phyloP scores from a whole-genome alignment of 2,329 filamentous ascomycete species.

The Trichoderma citrinoviride region DNA sequence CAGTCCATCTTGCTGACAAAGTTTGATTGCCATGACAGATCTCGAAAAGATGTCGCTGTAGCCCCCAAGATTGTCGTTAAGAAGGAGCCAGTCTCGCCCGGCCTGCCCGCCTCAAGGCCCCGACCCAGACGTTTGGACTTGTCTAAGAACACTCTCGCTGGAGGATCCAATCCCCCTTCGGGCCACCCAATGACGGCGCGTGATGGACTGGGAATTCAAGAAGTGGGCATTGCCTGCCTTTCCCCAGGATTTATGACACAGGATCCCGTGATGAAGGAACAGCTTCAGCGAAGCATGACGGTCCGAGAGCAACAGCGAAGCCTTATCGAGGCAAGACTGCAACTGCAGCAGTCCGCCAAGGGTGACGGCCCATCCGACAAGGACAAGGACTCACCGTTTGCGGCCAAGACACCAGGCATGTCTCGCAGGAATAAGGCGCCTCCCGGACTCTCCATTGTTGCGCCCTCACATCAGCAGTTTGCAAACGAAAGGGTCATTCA shows the following conservation, averaged over 20 bases:
- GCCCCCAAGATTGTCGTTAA: slow-evolving; percentile 87
- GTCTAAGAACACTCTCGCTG: slow-evolving; percentile 57
- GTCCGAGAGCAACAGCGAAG: slow-evolving; percentile 91
- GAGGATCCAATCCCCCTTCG: slow-evolving; percentile 53
- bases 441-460: slow-evolving; percentile 89
- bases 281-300: slow-evolving; percentile 88
- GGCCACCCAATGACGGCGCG: slow-evolving; percentile 76
- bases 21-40: slow-evolving; percentile 26
- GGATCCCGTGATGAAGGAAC: slow-evolving; percentile 93
- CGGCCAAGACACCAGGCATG: slow-evolving; percentile 70
- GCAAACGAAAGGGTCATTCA: slow-evolving; percentile 94
- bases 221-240: slow-evolving; percentile 89
- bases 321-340: slow-evolving; percentile 87
- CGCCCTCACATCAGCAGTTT: slow-evolving; percentile 87
- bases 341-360: slow-evolving; percentile 72
- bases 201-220: slow-evolving; percentile 79
- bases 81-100: slow-evolving; percentile 90
- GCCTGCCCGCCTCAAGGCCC: slow-evolving; percentile 63
- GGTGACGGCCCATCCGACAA: slow-evolving; percentile 63
- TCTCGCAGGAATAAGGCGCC: slow-evolving; percentile 76
- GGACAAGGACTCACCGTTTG: slow-evolving; percentile 53
- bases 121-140: slow-evolving; percentile 72
- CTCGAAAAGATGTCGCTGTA: slow-evolving; percentile 50
- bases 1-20: slow-evolving; percentile 20
- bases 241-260: slow-evolving; percentile 96